Evolutionary conservation across 441 rosid species (phyloP).

Genomic region (Capsella rubella): DNA sequence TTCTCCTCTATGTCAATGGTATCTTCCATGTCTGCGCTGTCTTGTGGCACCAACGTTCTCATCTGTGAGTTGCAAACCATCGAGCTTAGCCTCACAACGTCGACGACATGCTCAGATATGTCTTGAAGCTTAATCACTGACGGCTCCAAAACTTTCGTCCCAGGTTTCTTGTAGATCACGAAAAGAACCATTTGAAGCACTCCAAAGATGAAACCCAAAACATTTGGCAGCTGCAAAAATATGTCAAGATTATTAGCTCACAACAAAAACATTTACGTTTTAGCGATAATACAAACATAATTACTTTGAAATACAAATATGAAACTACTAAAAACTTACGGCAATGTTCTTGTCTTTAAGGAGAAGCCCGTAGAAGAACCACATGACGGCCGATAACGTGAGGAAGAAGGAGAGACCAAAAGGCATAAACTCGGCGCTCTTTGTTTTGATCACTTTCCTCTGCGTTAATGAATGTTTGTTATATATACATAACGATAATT

Average conservation of each 20-base stretch:
- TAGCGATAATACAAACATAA: not conserved
- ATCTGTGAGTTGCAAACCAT: slow-evolving; percentile 51
- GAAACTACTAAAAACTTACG: slow-evolving; percentile 53
- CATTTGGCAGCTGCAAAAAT: slow-evolving; percentile 71
- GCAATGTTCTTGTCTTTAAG: slow-evolving; percentile 68
- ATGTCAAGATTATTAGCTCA: not conserved
- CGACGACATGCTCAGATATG: slow-evolving; percentile 63
- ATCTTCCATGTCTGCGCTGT: slow-evolving; percentile 42
- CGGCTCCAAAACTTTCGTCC: slow-evolving; percentile 50
- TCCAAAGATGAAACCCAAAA: slow-evolving; percentile 77
- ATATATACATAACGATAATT: not conserved
- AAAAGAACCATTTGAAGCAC: slow-evolving; percentile 80
- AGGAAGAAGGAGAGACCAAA: slow-evolving; percentile 74
- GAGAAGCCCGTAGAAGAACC: slow-evolving; percentile 83
- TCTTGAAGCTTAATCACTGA: slow-evolving; percentile 57
- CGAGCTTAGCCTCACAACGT: slow-evolving; percentile 55
- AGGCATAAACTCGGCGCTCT: slow-evolving; percentile 93
- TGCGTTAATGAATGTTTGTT: slow-evolving; percentile 27
- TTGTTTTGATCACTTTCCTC: slow-evolving; percentile 82
- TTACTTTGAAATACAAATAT: not conserved
- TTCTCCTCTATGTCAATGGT: slow-evolving; percentile 41
- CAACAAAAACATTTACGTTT: not conserved
- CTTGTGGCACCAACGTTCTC: slow-evolving; percentile 46
- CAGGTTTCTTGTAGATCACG: slow-evolving; percentile 60
- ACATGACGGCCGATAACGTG: slow-evolving; percentile 81